Evolutionary conservation across 179 eudicot genomes (phyloP).

Genomic region (Nepenthes alata): DNA sequence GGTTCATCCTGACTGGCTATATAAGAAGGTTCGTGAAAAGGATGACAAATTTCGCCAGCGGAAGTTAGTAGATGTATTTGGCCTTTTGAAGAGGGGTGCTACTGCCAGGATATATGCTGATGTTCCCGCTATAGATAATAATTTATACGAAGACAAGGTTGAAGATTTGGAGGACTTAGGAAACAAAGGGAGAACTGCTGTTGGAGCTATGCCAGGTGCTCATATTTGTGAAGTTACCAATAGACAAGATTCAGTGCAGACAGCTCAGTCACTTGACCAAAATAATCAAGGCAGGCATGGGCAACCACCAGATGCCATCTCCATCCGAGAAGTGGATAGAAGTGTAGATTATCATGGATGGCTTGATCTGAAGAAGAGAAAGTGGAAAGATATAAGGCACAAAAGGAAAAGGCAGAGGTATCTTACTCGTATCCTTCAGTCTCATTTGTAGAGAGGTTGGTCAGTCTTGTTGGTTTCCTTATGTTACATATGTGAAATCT

Average conservation of each 20-base stretch:
- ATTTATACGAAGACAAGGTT: constrained; percentile 22
- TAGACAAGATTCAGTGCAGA: constrained; percentile 20
- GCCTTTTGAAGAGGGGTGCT: constrained; percentile 27
- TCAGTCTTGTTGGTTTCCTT: too few relatives aligned
- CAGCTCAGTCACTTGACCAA: constrained; percentile 17
- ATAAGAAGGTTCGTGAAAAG: constrained; percentile 90
- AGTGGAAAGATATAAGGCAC: constrained; percentile 78
- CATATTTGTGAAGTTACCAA: constrained; percentile 40
- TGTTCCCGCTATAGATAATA: constrained; percentile 17
- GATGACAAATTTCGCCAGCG: constrained; percentile 90
- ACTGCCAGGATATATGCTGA: constrained; percentile 14
- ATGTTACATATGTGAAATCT: too few relatives aligned
- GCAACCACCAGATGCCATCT: constrained; percentile 20
- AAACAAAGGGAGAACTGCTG: constrained; percentile 27
- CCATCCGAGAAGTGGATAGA: constrained; percentile 40
- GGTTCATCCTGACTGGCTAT: constrained; percentile 96
- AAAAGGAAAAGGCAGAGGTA: constrained; percentile 75
- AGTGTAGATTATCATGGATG: constrained; percentile 77
- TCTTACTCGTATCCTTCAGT: background rate
- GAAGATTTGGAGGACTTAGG: constrained; percentile 79
- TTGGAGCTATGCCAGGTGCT: constrained; percentile 53
- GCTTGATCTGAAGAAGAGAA: constrained; percentile 82
- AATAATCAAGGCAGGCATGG: constrained; percentile 13
- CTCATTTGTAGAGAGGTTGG: background rate
- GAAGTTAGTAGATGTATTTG: constrained; percentile 72